A percentile compares a stretch with the other conserved stretches of the same genome.
Evolutionary conservation across 2,329 filamentous ascomycete species (phyloP).

Genomic region (Nemania abortiva): DNA sequence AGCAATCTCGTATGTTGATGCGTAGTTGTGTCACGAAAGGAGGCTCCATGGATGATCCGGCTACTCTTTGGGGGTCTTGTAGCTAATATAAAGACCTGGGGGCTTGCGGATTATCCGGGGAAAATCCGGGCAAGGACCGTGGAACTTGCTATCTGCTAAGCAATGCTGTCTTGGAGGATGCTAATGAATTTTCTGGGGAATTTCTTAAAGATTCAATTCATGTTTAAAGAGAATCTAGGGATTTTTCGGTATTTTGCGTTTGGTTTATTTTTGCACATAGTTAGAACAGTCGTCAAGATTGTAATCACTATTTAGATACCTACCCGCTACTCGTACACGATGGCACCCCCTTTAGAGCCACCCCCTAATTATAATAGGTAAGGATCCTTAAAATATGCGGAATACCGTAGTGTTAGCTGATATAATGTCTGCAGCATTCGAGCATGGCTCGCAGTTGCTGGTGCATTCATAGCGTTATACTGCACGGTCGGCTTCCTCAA

Average conservation of each 20-base stretch:
- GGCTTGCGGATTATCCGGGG: conserved; percentile 34
- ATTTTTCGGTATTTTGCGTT: background rate
- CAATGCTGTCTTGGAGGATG: conserved; percentile 1
- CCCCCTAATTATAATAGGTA: conserved; percentile 34
- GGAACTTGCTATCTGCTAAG: background rate
- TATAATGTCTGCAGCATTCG: conserved; percentile 17
- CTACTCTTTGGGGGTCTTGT: too few relatives aligned
- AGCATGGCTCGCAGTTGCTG: conserved; percentile 43
- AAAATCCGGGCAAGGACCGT: conserved; percentile 20
- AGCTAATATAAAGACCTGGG: too few relatives aligned
- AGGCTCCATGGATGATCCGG: conserved; percentile 28
- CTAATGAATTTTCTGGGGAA: background rate
- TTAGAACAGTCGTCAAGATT: background rate
- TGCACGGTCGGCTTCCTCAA: conserved; percentile 52
- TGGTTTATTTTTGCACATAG: background rate
- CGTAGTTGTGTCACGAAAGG: background rate
- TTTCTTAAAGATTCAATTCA: too few relatives aligned
- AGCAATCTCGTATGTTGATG: background rate
- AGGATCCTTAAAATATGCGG: background rate
- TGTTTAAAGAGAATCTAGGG: background rate
- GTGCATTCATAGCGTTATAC: conserved; percentile 44
- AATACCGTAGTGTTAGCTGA: background rate
- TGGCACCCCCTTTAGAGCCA: conserved; percentile 29
- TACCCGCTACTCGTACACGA: background rate
- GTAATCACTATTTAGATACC: background rate